Evolutionary conservation across 306 rosid genomes (phyloP), one percentile per base, ranked within the genome.

Genomic region (Dicorynia guianensis): DNA sequence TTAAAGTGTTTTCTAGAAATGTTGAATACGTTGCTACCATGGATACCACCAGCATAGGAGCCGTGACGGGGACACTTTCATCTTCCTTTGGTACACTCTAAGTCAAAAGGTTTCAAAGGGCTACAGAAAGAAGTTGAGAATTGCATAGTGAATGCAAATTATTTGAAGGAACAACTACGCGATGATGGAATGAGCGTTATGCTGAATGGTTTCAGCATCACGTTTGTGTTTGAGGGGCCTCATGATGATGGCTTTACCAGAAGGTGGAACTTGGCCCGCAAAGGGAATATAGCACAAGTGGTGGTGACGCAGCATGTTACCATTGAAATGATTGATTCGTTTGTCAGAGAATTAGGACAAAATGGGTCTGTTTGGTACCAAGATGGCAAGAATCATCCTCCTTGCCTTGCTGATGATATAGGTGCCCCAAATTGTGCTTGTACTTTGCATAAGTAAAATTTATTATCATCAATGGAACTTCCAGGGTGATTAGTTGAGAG

Each of bases 111-210:
- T 39, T 85, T 83, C 76, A 60, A 42, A 42, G 92, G 92, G 20
- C 83, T 88, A 67, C 87, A 88, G 68, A 85, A 88, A 50, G 92
- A 88, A 80, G 92, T 85, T 55, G 89, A 88, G 74, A 88, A 83
- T 64, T 88, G 92, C 69, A 87, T 88, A 17, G 43, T 86, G 71
- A 88, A 88, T 67, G 89, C 92, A 50, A 14, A 5, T 14, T 50
- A 50, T 9, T 50, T 50, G 56, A 50, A 50, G 56, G 3, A 50
- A 4, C 56, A 15, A 14, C 56, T 50, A 14, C 20, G 56, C 20
- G 0, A n/a, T 4, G 56, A 20, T 11, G 56, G 56, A 15, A n/a
- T 46, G 4, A 46, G n/a, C 11, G 50, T 46, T 11, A 11, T 46
- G 50, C 50, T 46, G 5, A 46, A 46, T 11, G 50, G 3, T 11